Conservation (phyloP, 306 rosid species). For the Pterocarpus macrocarpus region DNA sequence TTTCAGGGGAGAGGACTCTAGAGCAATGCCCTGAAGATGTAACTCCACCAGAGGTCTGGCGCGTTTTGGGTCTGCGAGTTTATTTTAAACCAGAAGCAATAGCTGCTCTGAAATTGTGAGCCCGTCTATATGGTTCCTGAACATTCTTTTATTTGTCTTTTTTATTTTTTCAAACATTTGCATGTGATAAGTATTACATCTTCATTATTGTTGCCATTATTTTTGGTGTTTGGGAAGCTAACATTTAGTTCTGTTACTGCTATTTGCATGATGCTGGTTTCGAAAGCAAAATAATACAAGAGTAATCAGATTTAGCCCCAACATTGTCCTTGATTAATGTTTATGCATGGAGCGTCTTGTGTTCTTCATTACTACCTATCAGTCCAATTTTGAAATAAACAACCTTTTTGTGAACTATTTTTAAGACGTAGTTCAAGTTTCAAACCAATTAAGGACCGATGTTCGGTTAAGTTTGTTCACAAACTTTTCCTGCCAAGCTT, state of each 20-base stretch:
- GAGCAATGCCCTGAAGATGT: slow-evolving; percentile 88
- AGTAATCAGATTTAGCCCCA: not conserved
- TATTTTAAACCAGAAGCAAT: slow-evolving; percentile 84
- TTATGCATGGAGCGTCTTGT: slow-evolving; percentile 11
- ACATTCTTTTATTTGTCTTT: slow-evolving; percentile 52
- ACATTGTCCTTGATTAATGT: too few relatives aligned
- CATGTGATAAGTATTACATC: too few relatives aligned
- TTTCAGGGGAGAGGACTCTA: too few relatives aligned
- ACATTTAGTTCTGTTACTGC: not conserved
- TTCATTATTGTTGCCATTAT: not conserved
- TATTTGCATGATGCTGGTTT: not conserved
- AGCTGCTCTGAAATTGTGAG: slow-evolving; percentile 67
- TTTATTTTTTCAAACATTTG: too few relatives aligned
- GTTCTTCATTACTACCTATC: not conserved
- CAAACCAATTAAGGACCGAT: too few relatives aligned
- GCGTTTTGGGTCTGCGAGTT: slow-evolving; percentile 72
- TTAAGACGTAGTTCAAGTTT: too few relatives aligned
- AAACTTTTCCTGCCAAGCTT: too few relatives aligned
- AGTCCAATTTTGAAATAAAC: not conserved
- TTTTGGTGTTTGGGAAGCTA: slow-evolving; percentile 7
- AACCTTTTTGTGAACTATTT: not conserved
- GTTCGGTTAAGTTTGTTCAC: too few relatives aligned
- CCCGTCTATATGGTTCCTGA: not conserved
- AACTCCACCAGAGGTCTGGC: slow-evolving; percentile 90
- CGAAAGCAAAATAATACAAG: not conserved